These are phyloP conservation scores for Lentinula aciculospora DNA, from an alignment of 768 basidiomycete species.

Conservation along the genomic window DNA sequence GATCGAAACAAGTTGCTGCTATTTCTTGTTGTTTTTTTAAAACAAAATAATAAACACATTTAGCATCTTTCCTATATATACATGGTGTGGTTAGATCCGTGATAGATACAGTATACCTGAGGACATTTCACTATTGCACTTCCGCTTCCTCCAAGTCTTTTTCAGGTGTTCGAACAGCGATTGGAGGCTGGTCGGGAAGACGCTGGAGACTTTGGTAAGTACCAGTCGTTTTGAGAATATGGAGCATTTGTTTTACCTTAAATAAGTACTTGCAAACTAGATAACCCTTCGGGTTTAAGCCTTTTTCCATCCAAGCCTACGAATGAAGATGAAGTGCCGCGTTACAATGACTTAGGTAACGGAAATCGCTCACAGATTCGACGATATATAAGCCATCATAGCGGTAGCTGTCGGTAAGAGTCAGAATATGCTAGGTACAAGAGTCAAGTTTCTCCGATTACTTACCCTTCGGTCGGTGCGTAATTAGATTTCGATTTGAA, in stretches of 20 bases:
- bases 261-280: slow-evolving; percentile 85
- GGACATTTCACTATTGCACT: too few relatives aligned
- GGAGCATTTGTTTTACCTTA: too few relatives aligned
- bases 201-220: slow-evolving; percentile 29
- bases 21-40: slow-evolving; percentile 11
- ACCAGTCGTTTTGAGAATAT: not conserved
- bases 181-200: slow-evolving; percentile 47
- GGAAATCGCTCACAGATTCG: slow-evolving; percentile 47
- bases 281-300: slow-evolving; percentile 62
- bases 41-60: too few relatives aligned
- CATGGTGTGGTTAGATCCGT: too few relatives aligned
- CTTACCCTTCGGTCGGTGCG: slow-evolving; percentile 74
- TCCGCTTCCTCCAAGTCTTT: not conserved
- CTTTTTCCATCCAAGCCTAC: slow-evolving; percentile 72
- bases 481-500: slow-evolving; percentile 70
- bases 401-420: slow-evolving; percentile 53
- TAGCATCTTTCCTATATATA: too few relatives aligned
- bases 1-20: slow-evolving; percentile 64
- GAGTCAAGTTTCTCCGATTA: not conserved
- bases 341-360: not conserved
- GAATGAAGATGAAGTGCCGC: slow-evolving; percentile 1
- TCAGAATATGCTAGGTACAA: not conserved
- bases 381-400: slow-evolving; percentile 88
- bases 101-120: too few relatives aligned
- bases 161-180: slow-evolving; percentile 28